Conservation (phyloP, 2,329 filamentous ascomycete species). For the Orbilia blumenaviensis region DNA sequence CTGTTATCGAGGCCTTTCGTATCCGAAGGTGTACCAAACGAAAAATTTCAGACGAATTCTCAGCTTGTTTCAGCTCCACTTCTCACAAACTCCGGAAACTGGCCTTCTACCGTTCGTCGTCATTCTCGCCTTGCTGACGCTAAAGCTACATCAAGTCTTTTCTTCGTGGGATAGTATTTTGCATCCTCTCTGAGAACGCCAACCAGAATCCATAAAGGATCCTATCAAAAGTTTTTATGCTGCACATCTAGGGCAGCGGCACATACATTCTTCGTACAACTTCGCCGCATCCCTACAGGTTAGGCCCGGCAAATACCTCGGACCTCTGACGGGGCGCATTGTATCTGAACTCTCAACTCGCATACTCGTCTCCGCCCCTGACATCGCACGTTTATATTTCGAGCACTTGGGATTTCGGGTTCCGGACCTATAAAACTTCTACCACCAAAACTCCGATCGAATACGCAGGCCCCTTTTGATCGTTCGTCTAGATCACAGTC, state of each 20-base stretch:
- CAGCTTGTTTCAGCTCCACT: constrained; percentile 46
- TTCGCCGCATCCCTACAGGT: constrained; percentile 30
- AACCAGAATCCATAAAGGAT: not conserved
- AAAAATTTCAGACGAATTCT: constrained; percentile 12
- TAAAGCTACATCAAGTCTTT: not conserved
- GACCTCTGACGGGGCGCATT: not conserved
- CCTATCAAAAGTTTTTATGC: constrained; percentile 4
- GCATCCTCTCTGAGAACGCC: not conserved
- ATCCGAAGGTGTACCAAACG: constrained; percentile 4
- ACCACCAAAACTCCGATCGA: not conserved
- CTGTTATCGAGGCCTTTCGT: not conserved
- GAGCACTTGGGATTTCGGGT: not conserved
- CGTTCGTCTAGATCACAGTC: constrained; percentile 4
- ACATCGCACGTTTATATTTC: not conserved
- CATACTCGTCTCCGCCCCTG: constrained; percentile 5
- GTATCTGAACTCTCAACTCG: not conserved
- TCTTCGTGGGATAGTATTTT: not conserved
- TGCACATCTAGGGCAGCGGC: not conserved
- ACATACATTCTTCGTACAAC: not conserved
- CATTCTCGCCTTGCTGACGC: constrained; percentile 5
- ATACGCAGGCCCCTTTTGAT: not conserved
- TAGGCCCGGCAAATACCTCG: constrained; percentile 14
- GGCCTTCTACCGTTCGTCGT: not conserved
- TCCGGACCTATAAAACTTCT: not conserved
- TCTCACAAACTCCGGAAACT: constrained; percentile 19